These are phyloP conservation scores for Epichloe hybrida DNA, from an alignment of 2,329 filamentous ascomycete species.

Conservation along the genomic window DNA sequence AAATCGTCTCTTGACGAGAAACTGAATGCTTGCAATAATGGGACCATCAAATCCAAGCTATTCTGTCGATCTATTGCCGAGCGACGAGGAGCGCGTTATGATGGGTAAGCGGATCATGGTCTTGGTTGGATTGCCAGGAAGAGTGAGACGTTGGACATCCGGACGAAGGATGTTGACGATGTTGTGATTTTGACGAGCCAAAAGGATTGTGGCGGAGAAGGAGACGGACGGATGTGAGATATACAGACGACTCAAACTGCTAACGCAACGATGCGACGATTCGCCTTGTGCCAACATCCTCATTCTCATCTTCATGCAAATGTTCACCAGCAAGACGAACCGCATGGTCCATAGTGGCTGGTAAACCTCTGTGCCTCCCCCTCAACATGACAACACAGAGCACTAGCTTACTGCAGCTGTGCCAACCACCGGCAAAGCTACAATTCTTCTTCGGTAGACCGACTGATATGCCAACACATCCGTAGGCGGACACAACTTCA, in stretches of 20 bases:
- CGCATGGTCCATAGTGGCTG: slow-evolving; percentile 37
- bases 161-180: slow-evolving; percentile 20
- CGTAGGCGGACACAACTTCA: slow-evolving; percentile 44
- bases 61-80: slow-evolving; percentile 5
- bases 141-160: slow-evolving; percentile 16
- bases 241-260: slow-evolving; percentile 9
- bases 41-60: too few relatives aligned
- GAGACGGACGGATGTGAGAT: slow-evolving; percentile 16
- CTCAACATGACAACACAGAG: slow-evolving; percentile 43
- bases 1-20: too few relatives aligned
- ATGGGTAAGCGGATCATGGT: slow-evolving; percentile 27
- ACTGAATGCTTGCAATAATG: too few relatives aligned
- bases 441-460: slow-evolving; percentile 40
- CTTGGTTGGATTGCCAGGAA: slow-evolving; percentile 23
- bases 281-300: slow-evolving; percentile 1
- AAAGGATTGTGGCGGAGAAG: slow-evolving; percentile 20
- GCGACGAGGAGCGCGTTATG: slow-evolving; percentile 16
- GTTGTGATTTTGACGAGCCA: slow-evolving; percentile 21
- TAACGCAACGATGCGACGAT: not conserved
- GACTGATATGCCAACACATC: slow-evolving; percentile 46
- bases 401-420: slow-evolving; percentile 42
- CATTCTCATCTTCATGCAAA: slow-evolving; percentile 17
- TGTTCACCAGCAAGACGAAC: slow-evolving; percentile 28
- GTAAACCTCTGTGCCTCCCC: slow-evolving; percentile 39
- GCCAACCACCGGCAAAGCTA: slow-evolving; percentile 42